Percentiles rank a stretch among this genome's conserved stretches.
Evolutionary conservation across 768 basidiomycete species (phyloP).

Genomic region (Coprinopsis cinerea): DNA sequence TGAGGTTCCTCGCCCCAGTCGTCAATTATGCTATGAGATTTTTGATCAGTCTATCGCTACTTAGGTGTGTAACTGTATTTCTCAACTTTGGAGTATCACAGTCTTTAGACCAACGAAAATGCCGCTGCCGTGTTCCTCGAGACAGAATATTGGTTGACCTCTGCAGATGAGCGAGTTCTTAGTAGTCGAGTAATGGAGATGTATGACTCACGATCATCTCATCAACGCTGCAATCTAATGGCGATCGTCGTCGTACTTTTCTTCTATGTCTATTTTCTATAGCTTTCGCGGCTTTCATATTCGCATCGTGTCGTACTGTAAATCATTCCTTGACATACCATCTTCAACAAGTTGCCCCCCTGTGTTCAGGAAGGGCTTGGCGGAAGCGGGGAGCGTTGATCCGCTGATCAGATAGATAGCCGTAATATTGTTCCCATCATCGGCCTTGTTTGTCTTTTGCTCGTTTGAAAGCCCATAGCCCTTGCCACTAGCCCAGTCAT

Average conservation of each 20-base stretch:
- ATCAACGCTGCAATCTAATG: slow-evolving; percentile 49
- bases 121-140: slow-evolving; percentile 58
- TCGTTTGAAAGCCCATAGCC: not conserved
- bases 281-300: too few species aligned
- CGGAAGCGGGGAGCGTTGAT: too few species aligned
- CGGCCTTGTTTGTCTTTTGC: not conserved
- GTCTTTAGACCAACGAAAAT: slow-evolving; percentile 3
- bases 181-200: not conserved
- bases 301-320: too few species aligned
- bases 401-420: slow-evolving; percentile 10
- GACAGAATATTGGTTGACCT: slow-evolving; percentile 50
- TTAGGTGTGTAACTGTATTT: slow-evolving; percentile 9
- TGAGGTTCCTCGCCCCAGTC: slow-evolving; percentile 26
- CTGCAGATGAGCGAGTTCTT: slow-evolving; percentile 47
- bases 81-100: not conserved
- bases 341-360: too few species aligned
- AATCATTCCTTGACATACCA: too few species aligned
- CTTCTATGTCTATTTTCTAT: not conserved
- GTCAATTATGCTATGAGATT: slow-evolving; percentile 41
- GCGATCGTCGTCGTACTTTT: too few species aligned
- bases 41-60: slow-evolving; percentile 52
- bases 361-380: too few species aligned
- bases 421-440: slow-evolving; percentile 2
- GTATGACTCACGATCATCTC: slow-evolving; percentile 48
- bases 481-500: not conserved